Percentiles rank a stretch among this genome's conserved stretches.
Conservation (phyloP, 139 green algal species). For the Limnomonas spitsbergensis region DNA sequence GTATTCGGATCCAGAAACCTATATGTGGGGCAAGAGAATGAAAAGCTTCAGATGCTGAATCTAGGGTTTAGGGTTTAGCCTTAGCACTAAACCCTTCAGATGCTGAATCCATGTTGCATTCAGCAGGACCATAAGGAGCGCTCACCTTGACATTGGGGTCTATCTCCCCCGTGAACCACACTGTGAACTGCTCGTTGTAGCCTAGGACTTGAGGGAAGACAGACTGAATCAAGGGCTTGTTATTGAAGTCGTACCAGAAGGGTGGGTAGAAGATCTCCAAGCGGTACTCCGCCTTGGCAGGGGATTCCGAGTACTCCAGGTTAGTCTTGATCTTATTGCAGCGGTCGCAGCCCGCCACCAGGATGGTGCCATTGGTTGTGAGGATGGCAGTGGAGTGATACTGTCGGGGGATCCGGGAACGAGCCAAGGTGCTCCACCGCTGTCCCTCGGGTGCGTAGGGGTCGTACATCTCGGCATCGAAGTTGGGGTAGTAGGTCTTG, state of each 20-base stretch:
- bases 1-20: no score
- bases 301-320: not conserved
- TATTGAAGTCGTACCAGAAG: constrained; percentile 27
- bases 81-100: not conserved
- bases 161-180: constrained; percentile 4
- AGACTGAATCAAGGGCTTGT: constrained; percentile 17
- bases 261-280: constrained; percentile 41
- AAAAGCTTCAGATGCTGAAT: not conserved
- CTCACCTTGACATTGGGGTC: not conserved
- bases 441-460: constrained; percentile 1
- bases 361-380: constrained; percentile 37
- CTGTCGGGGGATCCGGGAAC: constrained; percentile 9
- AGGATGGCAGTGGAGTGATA: constrained; percentile 38
- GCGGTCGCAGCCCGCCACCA: constrained; percentile 35
- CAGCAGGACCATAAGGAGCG: not conserved
- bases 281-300: constrained; percentile 34
- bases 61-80: not conserved
- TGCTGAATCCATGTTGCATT: not conserved
- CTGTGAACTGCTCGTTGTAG: constrained; percentile 13
- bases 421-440: constrained; percentile 15
- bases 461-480: constrained; percentile 34
- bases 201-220: not conserved
- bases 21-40: not conserved
- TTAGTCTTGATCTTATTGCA: constrained; percentile 14
- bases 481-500: constrained; percentile 28